Conservation (phyloP, 768 basidiomycete genomes). For the Mrakia blollopis region DNA sequence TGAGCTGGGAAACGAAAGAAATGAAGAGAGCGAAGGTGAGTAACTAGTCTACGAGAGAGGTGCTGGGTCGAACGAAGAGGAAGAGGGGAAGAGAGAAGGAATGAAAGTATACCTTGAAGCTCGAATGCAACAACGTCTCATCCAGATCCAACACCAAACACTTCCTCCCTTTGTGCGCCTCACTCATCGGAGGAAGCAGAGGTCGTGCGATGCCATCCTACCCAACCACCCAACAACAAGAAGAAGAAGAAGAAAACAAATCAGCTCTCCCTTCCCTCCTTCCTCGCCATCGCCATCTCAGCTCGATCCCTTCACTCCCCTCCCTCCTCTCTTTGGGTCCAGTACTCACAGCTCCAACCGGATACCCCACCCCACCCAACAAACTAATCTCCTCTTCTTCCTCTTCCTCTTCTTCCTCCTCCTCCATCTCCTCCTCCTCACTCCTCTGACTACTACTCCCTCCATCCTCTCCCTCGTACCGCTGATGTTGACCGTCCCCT, state of each 20-base stretch:
- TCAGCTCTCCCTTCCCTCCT: not conserved
- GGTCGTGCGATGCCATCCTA: slow-evolving; percentile 84
- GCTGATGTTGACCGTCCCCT: not conserved
- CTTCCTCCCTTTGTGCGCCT: slow-evolving; percentile 79
- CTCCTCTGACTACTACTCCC: slow-evolving; percentile 15
- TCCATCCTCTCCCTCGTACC: slow-evolving; percentile 14
- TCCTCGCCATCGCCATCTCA: not conserved
- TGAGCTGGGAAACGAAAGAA: slow-evolving; percentile 56
- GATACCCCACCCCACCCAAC: slow-evolving; percentile 91
- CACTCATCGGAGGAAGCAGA: slow-evolving; percentile 75
- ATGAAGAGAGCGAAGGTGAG: not conserved
- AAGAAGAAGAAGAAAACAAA: not conserved
- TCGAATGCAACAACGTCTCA: slow-evolving; percentile 93
- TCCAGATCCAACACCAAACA: slow-evolving; percentile 95
- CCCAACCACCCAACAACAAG: not conserved
- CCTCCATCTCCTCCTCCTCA: slow-evolving; percentile 33
- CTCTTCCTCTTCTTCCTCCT: slow-evolving; percentile 71
- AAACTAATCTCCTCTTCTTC: slow-evolving; percentile 90
- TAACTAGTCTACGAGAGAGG: not conserved
- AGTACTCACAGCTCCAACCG: slow-evolving; percentile 74
- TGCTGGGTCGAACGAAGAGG: too few relatives aligned
- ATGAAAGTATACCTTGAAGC: slow-evolving; percentile 72
- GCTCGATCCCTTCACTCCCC: not conserved
- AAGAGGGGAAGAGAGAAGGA: not conserved
- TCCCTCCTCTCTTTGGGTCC: not conserved